Evolutionary conservation across 2,329 filamentous ascomycete species (phyloP).

Genomic region (Exserohilum turcica): DNA sequence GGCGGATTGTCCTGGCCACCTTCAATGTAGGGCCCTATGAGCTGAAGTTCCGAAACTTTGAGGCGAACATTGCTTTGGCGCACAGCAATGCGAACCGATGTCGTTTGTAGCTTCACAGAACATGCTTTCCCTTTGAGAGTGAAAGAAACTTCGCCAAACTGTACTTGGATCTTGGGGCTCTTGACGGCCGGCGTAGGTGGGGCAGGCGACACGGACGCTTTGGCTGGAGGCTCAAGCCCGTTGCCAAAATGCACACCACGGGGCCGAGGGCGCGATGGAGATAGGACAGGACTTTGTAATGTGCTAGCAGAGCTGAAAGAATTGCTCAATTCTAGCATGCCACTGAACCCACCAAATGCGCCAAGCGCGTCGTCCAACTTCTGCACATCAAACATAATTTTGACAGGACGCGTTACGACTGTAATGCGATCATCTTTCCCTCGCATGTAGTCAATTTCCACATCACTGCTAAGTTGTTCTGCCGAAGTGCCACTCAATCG

Average conservation of each 20-base stretch:
- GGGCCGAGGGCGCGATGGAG: constrained; percentile 39
- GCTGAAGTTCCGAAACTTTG: constrained; percentile 73
- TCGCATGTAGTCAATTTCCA: constrained; percentile 43
- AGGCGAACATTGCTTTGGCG: constrained; percentile 74
- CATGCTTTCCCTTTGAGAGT: constrained; percentile 79
- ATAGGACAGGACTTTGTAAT: constrained; percentile 40
- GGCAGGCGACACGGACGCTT: constrained; percentile 20
- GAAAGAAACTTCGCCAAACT: constrained; percentile 76
- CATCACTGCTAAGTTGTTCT: constrained; percentile 35
- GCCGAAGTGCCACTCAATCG: constrained; percentile 27
- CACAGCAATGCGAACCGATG: constrained; percentile 79
- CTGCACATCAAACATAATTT: constrained; percentile 76
- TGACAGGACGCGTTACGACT: constrained; percentile 76
- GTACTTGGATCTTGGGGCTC: constrained; percentile 70
- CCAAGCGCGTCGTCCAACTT: constrained; percentile 83
- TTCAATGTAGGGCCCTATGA: constrained; percentile 71
- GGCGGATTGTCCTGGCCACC: constrained; percentile 62
- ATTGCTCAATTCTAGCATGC: constrained; percentile 83
- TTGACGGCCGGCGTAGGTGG: constrained; percentile 11
- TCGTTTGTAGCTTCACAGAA: constrained; percentile 74
- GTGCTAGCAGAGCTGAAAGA: constrained; percentile 79
- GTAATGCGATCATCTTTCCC: constrained; percentile 54
- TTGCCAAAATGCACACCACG: constrained; percentile 65
- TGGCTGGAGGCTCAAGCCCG: constrained; percentile 36
- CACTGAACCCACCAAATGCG: constrained; percentile 89